A percentile compares a stretch with the other conserved stretches of the same genome.
Evolutionary conservation across 352 stramenopile genomes (phyloP).

Genomic region (Phytophthora pistaciae): DNA sequence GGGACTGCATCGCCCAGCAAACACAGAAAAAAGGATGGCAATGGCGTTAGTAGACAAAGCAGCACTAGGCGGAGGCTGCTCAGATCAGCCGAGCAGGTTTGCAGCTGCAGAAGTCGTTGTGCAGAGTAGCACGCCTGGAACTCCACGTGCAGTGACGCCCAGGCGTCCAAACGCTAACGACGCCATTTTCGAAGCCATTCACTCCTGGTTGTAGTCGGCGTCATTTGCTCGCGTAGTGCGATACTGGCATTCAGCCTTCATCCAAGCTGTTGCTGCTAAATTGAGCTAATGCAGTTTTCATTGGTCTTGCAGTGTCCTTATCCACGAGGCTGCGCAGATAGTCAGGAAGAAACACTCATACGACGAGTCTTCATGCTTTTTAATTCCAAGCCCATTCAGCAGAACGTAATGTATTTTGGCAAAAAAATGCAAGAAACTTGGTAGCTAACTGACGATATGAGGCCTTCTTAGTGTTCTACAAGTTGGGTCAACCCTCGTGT

Average conservation of each 20-base stretch:
- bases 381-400: too few species aligned
- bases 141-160: conserved; percentile 25
- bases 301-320: neutral
- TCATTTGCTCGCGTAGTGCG: neutral
- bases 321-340: too few species aligned
- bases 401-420: too few species aligned
- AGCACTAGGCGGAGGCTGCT: neutral
- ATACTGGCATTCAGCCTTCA: too few species aligned
- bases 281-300: neutral
- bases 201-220: neutral
- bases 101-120: conserved; percentile 13
- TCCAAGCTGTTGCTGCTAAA: neutral
- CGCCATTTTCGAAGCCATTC: neutral
- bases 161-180: neutral
- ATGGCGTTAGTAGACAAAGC: conserved; percentile 14
- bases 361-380: too few species aligned
- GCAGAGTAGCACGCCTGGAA: conserved; percentile 39
- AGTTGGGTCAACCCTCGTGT: too few species aligned
- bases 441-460: too few species aligned
- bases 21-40: conserved; percentile 15
- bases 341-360: too few species aligned
- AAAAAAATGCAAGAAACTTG: too few species aligned
- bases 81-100: neutral
- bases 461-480: too few species aligned
- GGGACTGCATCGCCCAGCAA: conserved; percentile 10